Evolutionary conservation across 1,139 yeast genomes (phyloP), one percentile per base, ranked within the genome.

Genomic region (Diutina neorugosa): DNA sequence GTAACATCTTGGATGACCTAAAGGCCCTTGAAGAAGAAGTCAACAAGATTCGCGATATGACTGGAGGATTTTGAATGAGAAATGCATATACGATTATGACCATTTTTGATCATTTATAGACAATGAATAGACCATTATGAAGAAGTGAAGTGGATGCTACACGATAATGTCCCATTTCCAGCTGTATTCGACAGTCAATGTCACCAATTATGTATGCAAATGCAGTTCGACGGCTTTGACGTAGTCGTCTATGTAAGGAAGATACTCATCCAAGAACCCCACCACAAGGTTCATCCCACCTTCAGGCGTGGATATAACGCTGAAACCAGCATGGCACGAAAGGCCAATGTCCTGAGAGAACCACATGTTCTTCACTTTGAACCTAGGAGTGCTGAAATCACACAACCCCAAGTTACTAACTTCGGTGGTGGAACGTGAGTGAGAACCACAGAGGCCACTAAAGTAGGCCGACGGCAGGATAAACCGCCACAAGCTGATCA

Each of bases 21-120:
- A 78, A 78, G 61, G 82, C 82, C 19, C 67, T 83, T 53, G 86
- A 82, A 59, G 82, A 75, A 46, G 88, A 83, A 61, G 86, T 83
- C 19, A 84, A 83, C 60, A 72, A 73, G 55, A 76, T 76, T 44
- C 63, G 77, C 59, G 69, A 66, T 55, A 69, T 75, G 75, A 73
- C 78, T 7, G 78, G 78, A n/a, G 79, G 78, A 5, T 74, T 73
- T 58, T 74, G 37, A 31, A 31, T 31, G 37, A 11, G n/a, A 31
- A 31, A 31, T 31, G 37, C 37, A 31, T 31, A 31, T 31, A 31
- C 37, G 37, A 31, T 31, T 31, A 31, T 14, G 37, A 31, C 37
- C 37, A 11, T 31, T 31, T 31, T 11, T 31, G n/a, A 31, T 31
- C 37, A 31, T 31, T 31, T 31, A 31, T 31, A 31, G 37, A 31